phyloP scores from a whole-genome alignment of 306 rosid species.

The Vigna mungo region DNA sequence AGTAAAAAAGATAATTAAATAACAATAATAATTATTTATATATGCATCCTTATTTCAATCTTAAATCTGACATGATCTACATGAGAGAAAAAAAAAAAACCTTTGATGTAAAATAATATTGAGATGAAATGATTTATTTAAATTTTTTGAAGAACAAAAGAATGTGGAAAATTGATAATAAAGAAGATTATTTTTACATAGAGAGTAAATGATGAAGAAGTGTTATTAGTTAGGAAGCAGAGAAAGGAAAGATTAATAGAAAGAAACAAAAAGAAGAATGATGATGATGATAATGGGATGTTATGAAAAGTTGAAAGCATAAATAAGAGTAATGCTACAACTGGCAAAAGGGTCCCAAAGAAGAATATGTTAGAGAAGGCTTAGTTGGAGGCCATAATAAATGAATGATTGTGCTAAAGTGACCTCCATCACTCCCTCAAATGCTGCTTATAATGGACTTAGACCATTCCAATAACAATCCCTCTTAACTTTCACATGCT shows the following conservation, averaged over 20 bases:
- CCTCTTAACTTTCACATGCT: conserved; percentile 46
- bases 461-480: not conserved
- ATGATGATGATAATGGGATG: conserved; percentile 32
- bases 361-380: conserved; percentile 49
- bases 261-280: conserved; percentile 54
- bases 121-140: too few species aligned
- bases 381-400: conserved; percentile 65
- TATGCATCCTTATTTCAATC: too few species aligned
- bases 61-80: too few species aligned
- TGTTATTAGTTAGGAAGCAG: not conserved
- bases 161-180: too few species aligned
- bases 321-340: conserved; percentile 42
- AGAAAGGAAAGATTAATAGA: conserved; percentile 29
- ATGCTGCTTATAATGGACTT: conserved; percentile 46
- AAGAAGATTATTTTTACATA: not conserved
- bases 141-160: too few species aligned
- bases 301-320: conserved; percentile 43
- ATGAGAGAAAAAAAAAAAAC: too few species aligned
- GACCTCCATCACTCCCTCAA: conserved; percentile 55
- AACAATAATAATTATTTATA: too few species aligned
- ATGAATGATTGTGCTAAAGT: conserved; percentile 59
- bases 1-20: too few species aligned
- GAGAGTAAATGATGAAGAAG: not conserved
- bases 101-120: too few species aligned
- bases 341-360: conserved; percentile 67